A percentile compares a stretch with the other conserved stretches of the same genome.
Evolutionary conservation across 2,329 filamentous ascomycete species (phyloP).

Genomic region (Ophiostoma perfectum): DNA sequence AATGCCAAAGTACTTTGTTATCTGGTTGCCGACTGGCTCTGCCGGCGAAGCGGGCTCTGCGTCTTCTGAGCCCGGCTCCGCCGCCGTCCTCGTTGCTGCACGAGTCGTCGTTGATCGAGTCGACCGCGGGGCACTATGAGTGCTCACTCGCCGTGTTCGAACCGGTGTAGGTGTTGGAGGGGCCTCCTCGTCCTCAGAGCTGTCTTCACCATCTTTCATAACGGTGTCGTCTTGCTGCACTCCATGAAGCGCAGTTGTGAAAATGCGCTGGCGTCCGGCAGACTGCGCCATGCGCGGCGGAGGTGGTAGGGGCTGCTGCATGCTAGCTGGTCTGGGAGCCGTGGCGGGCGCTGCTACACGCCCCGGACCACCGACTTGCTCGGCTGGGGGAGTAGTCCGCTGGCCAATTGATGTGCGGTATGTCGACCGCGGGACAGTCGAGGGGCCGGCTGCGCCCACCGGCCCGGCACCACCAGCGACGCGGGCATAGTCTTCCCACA

Average conservation of each 20-base stretch:
- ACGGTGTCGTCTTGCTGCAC: neutral
- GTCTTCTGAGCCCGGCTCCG: neutral
- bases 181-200: conserved; percentile 11
- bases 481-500: conserved; percentile 40
- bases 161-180: conserved; percentile 19
- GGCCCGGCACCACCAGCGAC: conserved; percentile 23
- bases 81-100: neutral
- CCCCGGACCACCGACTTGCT: conserved; percentile 12
- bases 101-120: neutral
- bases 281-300: neutral
- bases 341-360: neutral
- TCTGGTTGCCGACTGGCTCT: conserved; percentile 9
- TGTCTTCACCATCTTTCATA: neutral
- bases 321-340: neutral
- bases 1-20: conserved; percentile 24
- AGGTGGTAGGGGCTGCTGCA: conserved; percentile 15
- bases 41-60: neutral
- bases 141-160: neutral
- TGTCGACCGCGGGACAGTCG: conserved; percentile 14
- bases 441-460: neutral
- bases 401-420: conserved; percentile 24
- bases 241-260: conserved; percentile 17
- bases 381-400: conserved; percentile 25
- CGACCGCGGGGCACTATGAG: neutral
- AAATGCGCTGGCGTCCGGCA: conserved; percentile 21